A percentile compares a stretch with the other conserved stretches of the same genome.
These are phyloP conservation scores for Blastobotrys robertii DNA, from an alignment of 805 yeast species.

Conservation along the genomic window DNA sequence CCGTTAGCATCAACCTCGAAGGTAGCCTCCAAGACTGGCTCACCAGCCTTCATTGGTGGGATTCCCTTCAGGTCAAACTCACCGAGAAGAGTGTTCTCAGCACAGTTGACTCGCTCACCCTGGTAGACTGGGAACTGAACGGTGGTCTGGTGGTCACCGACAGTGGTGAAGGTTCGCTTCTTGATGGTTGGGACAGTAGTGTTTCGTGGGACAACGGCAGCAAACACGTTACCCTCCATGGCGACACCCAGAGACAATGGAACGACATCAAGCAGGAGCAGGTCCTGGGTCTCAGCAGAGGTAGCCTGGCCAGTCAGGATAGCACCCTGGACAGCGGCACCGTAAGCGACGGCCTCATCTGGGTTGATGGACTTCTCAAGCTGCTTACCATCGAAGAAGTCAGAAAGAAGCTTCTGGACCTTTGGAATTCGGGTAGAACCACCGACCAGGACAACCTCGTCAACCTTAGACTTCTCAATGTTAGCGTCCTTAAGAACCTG, in stretches of 20 bases:
- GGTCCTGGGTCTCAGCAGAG: conserved; percentile 88
- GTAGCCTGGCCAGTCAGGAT: conserved; percentile 89
- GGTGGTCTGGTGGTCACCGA: conserved; percentile 97
- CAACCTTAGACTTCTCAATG: conserved; percentile 72
- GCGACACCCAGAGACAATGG: conserved; percentile 99
- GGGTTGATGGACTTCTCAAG: conserved; percentile 96
- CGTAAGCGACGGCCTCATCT: conserved; percentile 98
- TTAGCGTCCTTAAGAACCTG: conserved; percentile 89
- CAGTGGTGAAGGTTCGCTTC: conserved; percentile 98
- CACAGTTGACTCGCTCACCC: conserved; percentile 99
- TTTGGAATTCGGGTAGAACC: conserved; percentile 99
- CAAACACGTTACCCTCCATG: conserved; percentile 98
- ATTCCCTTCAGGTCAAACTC: conserved; percentile 97
- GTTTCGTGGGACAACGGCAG: conserved; percentile 98
- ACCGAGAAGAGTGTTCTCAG: conserved; percentile 95
- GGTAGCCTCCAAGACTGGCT: conserved; percentile 98
- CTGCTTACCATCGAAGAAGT: conserved; percentile 94
- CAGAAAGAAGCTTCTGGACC: conserved; percentile 88
- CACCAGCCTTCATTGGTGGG: conserved; percentile 99
- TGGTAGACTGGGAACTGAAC: conserved; percentile 98
- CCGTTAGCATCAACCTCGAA: conserved; percentile 99
- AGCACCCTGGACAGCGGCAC: conserved; percentile 99
- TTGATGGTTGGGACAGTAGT: conserved; percentile 98
- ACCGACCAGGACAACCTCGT: conserved; percentile 95
- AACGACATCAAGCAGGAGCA: conserved; percentile 91